Conservation (phyloP, 176 grass and related monocot genomes). For the Paspalum vaginatum region DNA sequence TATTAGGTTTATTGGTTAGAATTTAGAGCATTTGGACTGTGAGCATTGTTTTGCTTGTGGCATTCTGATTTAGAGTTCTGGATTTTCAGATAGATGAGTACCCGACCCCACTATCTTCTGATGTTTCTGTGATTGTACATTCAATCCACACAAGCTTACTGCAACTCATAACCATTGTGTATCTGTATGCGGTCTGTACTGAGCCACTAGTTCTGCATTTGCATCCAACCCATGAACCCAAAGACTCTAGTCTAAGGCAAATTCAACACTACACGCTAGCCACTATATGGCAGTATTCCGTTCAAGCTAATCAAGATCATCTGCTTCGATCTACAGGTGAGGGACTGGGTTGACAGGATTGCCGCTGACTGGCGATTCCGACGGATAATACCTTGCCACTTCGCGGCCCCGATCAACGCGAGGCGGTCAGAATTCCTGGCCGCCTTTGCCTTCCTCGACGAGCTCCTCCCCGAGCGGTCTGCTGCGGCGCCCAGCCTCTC, state of each 20-base stretch:
- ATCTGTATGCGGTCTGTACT: background rate
- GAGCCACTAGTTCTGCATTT: background rate
- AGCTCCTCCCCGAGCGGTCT: constrained; percentile 62
- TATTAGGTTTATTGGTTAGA: background rate
- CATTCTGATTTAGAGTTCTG: background rate
- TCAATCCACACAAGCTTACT: background rate
- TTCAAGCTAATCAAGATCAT: background rate
- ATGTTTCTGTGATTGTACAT: background rate
- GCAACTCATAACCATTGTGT: background rate
- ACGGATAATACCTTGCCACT: constrained; percentile 74
- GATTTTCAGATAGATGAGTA: background rate
- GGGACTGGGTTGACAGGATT: constrained; percentile 82
- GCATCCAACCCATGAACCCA: background rate
- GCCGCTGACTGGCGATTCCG: constrained; percentile 59
- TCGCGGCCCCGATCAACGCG: constrained; percentile 62
- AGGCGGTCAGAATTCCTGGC: constrained; percentile 76
- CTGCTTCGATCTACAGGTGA: constrained; percentile 51
- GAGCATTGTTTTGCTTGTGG: background rate
- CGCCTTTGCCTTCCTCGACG: constrained; percentile 81
- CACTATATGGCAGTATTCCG: background rate
- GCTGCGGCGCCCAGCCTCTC: constrained; percentile 45
- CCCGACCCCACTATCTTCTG: background rate
- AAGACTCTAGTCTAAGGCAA: background rate
- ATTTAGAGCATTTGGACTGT: background rate
- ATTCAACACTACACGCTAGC: background rate